Conservation (phyloP, 306 rosid genomes). For the Dryas drummondii region DNA sequence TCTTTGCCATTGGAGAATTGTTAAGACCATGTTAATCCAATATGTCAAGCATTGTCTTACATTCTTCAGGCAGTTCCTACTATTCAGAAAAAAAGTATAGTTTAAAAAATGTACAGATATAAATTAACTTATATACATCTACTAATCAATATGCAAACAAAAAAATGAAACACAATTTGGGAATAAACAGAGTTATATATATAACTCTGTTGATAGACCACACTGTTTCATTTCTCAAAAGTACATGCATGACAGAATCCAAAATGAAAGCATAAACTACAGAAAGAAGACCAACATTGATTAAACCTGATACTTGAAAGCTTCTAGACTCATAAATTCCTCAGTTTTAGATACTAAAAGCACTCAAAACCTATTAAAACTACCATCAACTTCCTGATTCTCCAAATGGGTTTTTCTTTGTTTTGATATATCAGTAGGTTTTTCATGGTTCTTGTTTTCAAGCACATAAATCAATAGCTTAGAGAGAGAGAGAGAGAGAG, state of each 20-base stretch:
- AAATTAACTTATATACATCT: too few species aligned
- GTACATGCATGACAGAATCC: too few species aligned
- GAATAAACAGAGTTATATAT: too few species aligned
- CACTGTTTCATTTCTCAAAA: too few species aligned
- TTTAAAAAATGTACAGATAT: not conserved
- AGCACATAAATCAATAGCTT: not conserved
- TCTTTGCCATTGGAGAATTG: constrained; percentile 54
- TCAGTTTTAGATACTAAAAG: constrained; percentile 23
- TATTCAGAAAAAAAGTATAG: constrained; percentile 4
- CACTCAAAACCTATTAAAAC: not conserved
- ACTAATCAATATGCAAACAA: too few species aligned
- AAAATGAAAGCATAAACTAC: too few species aligned
- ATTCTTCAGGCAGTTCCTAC: constrained; percentile 26
- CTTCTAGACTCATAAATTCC: constrained; percentile 13
- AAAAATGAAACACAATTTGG: too few species aligned
- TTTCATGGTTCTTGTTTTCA: constrained; percentile 11
- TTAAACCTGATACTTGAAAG: constrained; percentile 9
- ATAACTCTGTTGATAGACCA: too few species aligned
- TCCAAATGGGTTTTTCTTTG: constrained; percentile 23
- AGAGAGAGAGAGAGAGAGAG: not conserved
- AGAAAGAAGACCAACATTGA: not conserved
- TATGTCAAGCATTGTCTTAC: constrained; percentile 23
- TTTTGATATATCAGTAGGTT: constrained; percentile 17
- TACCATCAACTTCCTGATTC: constrained; percentile 10
- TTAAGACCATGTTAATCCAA: constrained; percentile 30